Base-by-base conservation (phyloP, 352 stramenopile genomes). In the Pythium sukuiense region DNA sequence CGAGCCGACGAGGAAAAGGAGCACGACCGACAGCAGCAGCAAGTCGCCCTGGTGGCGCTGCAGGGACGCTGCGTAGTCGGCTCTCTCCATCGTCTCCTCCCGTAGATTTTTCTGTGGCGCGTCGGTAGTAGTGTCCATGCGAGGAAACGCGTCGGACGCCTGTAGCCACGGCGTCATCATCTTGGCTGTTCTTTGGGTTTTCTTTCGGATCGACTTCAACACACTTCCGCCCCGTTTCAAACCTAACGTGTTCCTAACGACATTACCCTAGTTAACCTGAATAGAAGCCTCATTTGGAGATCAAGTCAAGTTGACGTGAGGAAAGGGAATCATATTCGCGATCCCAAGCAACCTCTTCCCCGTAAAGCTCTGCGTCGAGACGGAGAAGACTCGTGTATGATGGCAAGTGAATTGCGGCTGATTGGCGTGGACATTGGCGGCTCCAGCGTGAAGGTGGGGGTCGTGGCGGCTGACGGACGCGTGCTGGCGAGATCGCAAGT, bases 361-460 rank as follows among this genome's bases (percentile, higher is more conserved):
- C 20, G 20, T 24, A 24, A 24, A 24, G 20, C 20, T 24, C 20
- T 24, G 20, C 20, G 12, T 43, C 3, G 35, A 14, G 39, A n/a
- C 49, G 8, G 20, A 16, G 3, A 37, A 7, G 6, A 20, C 12
- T n/a, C 32, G 32, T 35, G 8, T 26, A 9, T 56, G 9, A 61
- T 61, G 35, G 24, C 26, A 35, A 55, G 14, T 18, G 30, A 48
- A 46, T 66, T 87, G 69, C 77, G 88, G 66, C 78, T 84, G 52
- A 76, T 76, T 35, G 87, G 85, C 50, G 72, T 93, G 27, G 87
- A 95, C 60, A 88, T 93, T 59, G 87, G 83, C 55, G 85, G 80
- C 62, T 77, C 84, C 33, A 87, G 75, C 68, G 79, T 93, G 43
- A 95, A 93, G 56, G 75, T 89, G 29, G 85, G 85, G 20, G 37